A percentile compares a stretch with the other conserved stretches of the same genome.
These are phyloP conservation scores for Anthostomella pinea DNA, from an alignment of 2,329 filamentous ascomycete genomes.

Conservation along the genomic window DNA sequence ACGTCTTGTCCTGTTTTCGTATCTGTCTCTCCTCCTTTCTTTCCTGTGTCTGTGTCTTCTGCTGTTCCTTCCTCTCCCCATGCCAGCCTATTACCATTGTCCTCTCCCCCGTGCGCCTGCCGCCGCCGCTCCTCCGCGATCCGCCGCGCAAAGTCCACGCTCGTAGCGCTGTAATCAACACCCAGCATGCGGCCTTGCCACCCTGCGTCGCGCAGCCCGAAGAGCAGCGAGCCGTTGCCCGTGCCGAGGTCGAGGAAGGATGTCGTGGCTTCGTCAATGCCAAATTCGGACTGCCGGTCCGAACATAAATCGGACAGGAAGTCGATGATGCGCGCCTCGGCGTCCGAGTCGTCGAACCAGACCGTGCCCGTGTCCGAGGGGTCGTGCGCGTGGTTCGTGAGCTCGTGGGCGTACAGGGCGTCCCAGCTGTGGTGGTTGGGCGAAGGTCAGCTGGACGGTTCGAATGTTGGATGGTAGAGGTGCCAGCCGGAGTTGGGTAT, in stretches of 20 bases:
- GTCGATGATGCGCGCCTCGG: slow-evolving; percentile 72
- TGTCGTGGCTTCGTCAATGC: slow-evolving; percentile 33
- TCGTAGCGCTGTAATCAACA: slow-evolving; percentile 80
- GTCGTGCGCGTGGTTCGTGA: slow-evolving; percentile 68
- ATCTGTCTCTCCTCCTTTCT: slow-evolving; percentile 6
- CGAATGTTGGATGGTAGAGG: not conserved
- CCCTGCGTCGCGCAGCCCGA: slow-evolving; percentile 64
- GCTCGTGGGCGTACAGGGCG: slow-evolving; percentile 66
- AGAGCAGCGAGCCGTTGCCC: slow-evolving; percentile 90
- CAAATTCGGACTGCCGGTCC: too few relatives aligned
- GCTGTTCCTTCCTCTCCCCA: slow-evolving; percentile 16
- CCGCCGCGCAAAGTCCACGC: slow-evolving; percentile 68
- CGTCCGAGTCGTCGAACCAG: slow-evolving; percentile 94
- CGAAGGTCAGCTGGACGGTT: slow-evolving; percentile 16
- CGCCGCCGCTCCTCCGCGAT: slow-evolving; percentile 47
- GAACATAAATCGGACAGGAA: slow-evolving; percentile 63
- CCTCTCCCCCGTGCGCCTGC: slow-evolving; percentile 19
- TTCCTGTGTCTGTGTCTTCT: slow-evolving; percentile 16
- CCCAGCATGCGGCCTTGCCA: slow-evolving; percentile 74
- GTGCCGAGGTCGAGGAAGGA: slow-evolving; percentile 85
- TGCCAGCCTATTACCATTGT: slow-evolving; percentile 1
- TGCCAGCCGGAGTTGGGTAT: not conserved
- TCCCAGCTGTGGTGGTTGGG: slow-evolving; percentile 61
- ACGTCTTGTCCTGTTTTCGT: slow-evolving; percentile 16
- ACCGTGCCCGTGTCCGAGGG: slow-evolving; percentile 80